Evolutionary conservation across 2,329 filamentous ascomycete species (phyloP).

Genomic region (Sclerotinia trifoliorum): DNA sequence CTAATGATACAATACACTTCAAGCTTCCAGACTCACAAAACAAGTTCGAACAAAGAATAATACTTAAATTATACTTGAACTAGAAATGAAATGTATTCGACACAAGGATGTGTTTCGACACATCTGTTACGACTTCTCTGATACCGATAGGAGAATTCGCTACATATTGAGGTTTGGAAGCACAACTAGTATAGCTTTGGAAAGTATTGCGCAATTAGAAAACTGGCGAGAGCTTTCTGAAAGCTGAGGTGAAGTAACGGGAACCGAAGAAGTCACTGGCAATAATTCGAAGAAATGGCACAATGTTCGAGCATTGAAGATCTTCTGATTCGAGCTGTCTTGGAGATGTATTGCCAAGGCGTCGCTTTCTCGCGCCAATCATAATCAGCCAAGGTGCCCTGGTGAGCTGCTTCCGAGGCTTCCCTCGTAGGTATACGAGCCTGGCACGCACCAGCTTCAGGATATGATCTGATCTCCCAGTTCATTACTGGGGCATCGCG

Average conservation of each 20-base stretch:
- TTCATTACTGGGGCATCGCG: background rate
- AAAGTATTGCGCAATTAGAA: no score
- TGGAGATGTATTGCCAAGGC: background rate
- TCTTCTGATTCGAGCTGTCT: background rate
- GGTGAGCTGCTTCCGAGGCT: no score
- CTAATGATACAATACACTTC: no score
- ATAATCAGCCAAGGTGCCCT: background rate
- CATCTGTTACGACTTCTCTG: no score
- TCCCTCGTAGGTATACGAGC: background rate
- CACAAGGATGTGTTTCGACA: no score
- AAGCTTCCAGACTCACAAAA: no score
- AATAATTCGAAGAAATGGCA: background rate
- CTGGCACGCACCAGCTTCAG: background rate
- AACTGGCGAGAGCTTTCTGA: background rate
- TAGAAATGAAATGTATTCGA: no score
- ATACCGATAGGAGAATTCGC: no score
- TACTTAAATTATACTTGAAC: no score
- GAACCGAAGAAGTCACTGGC: background rate
- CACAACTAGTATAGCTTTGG: no score
- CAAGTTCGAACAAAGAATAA: no score
- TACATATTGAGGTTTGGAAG: no score
- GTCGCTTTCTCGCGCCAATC: background rate
- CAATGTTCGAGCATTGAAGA: background rate
- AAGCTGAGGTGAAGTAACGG: background rate
- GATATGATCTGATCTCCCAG: background rate